Evolutionary conservation across 176 grass and related monocot species (phyloP).

Genomic region (Lolium rigidum): DNA sequence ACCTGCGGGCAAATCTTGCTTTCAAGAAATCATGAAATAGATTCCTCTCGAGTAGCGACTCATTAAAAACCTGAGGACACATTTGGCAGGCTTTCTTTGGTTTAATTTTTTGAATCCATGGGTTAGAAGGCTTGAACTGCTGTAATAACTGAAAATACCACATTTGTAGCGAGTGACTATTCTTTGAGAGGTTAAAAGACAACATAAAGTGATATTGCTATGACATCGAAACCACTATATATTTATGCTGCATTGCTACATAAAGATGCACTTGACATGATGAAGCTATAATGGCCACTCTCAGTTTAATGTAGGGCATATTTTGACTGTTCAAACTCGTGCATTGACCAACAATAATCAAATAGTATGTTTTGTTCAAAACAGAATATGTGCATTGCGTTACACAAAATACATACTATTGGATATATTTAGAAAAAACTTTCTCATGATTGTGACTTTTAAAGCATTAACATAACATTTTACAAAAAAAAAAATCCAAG

Average conservation of each 20-base stretch:
- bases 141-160: slow-evolving; percentile 59
- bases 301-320: background rate
- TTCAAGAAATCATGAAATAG: slow-evolving; percentile 62
- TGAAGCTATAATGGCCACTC: background rate
- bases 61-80: slow-evolving; percentile 28
- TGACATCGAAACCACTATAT: background rate
- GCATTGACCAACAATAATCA: background rate
- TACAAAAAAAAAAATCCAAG: background rate
- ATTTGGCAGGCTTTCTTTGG: background rate
- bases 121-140: slow-evolving; percentile 49
- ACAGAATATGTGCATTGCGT: background rate
- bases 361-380: background rate
- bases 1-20: slow-evolving; percentile 71
- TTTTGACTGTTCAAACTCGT: background rate
- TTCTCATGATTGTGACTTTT: background rate
- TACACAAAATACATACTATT: background rate
- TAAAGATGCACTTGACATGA: background rate
- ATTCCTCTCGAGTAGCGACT: slow-evolving; percentile 1
- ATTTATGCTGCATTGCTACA: background rate
- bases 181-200: background rate
- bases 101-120: slow-evolving; percentile 42
- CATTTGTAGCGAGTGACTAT: background rate
- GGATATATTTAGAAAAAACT: background rate
- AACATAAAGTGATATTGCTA: background rate
- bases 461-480: background rate